phyloP scores from a whole-genome alignment of 805 yeast genomes.

The Millerozyma acaciae region DNA sequence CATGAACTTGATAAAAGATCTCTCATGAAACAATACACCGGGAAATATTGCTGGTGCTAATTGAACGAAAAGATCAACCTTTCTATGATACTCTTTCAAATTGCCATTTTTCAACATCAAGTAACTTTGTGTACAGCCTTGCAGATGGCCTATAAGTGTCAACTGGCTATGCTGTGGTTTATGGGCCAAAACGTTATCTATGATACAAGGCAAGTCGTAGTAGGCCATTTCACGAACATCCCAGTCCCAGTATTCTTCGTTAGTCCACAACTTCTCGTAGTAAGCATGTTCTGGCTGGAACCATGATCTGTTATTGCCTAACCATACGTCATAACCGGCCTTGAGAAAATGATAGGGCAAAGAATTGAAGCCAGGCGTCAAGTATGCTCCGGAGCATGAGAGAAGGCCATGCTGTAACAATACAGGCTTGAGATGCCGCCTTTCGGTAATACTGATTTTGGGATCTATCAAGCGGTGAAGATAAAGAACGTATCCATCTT shows the following conservation, averaged over 20 bases:
- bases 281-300: constrained; percentile 62
- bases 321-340: constrained; percentile 80
- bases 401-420: constrained; percentile 81
- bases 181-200: constrained; percentile 52
- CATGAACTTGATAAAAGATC: constrained; percentile 59
- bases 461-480: constrained; percentile 62
- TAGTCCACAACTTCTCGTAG: constrained; percentile 30
- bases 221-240: constrained; percentile 78
- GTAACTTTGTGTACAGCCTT: constrained; percentile 87
- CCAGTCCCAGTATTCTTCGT: constrained; percentile 85
- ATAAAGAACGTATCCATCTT: constrained; percentile 74
- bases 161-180: constrained; percentile 43
- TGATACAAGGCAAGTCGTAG: constrained; percentile 71
- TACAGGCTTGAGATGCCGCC: constrained; percentile 52
- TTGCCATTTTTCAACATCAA: constrained; percentile 52
- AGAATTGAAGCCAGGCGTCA: constrained; percentile 79
- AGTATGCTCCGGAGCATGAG: constrained; percentile 81
- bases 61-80: constrained; percentile 66
- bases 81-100: constrained; percentile 38
- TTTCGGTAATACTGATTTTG: constrained; percentile 22
- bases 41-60: constrained; percentile 92
- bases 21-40: constrained; percentile 66
- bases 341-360: constrained; percentile 55
- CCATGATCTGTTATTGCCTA: constrained; percentile 89
- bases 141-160: constrained; percentile 78